phyloP scores from a whole-genome alignment of 805 yeast genomes.

The Grigorovia transvaalensis region DNA sequence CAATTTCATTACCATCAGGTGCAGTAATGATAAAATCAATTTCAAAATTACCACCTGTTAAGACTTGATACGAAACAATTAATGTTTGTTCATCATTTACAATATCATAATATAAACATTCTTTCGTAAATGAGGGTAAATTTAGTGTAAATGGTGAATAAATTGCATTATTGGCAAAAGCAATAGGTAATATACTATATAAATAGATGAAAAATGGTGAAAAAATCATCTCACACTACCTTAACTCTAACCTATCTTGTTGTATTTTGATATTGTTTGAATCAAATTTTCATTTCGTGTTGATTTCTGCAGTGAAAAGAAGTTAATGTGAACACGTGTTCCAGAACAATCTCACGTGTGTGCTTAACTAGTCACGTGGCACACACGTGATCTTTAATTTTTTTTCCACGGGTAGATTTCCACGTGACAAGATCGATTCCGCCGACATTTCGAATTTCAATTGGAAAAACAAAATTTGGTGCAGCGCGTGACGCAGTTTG shows the following conservation, averaged over 20 bases:
- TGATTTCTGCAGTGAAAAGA: no score
- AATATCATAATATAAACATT: slow-evolving; percentile 34
- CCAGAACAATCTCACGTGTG: no score
- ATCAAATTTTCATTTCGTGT: no score
- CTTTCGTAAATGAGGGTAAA: slow-evolving; percentile 35
- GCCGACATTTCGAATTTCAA: background rate
- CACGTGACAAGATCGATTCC: background rate
- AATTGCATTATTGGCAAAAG: slow-evolving; percentile 10
- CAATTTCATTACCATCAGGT: slow-evolving; percentile 41
- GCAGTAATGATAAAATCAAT: slow-evolving; percentile 51
- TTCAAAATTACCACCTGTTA: slow-evolving; percentile 59
- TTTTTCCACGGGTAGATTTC: no score
- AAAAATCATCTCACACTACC: no score
- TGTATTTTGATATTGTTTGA: no score
- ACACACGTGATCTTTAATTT: background rate
- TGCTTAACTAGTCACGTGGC: background rate
- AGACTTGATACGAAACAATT: slow-evolving; percentile 40
- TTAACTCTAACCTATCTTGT: no score
- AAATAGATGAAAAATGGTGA: background rate
- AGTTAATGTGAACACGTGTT: no score
- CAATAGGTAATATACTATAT: slow-evolving; percentile 5
- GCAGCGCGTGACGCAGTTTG: background rate
- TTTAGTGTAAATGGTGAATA: slow-evolving; percentile 30
- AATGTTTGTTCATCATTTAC: slow-evolving; percentile 30
- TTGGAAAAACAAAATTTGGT: background rate